Conservation (phyloP, 768 basidiomycete species). For the Leccinellum luteum region DNA sequence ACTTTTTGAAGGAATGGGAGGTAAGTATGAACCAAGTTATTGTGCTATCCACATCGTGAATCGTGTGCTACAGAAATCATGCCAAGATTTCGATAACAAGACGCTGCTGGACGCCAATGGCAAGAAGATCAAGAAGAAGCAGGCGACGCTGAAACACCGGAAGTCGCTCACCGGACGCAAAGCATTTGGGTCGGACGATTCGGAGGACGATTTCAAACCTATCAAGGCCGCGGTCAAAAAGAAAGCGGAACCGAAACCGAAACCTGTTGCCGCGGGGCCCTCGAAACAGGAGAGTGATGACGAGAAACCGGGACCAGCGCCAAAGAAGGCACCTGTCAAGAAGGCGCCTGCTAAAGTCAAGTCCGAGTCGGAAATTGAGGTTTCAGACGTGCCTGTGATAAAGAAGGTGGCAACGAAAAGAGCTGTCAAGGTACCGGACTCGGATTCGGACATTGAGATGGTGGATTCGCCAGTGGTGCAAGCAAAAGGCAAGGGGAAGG, state of each 20-base stretch:
- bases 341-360: slow-evolving; percentile 34
- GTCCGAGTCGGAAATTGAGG: slow-evolving; percentile 40
- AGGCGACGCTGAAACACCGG: slow-evolving; percentile 51
- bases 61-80: slow-evolving; percentile 34
- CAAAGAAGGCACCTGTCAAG: slow-evolving; percentile 33
- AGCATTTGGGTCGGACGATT: slow-evolving; percentile 35
- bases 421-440: slow-evolving; percentile 25
- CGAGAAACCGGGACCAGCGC: slow-evolving; percentile 23
- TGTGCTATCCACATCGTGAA: background rate
- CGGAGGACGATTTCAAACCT: slow-evolving; percentile 58
- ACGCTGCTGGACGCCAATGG: slow-evolving; percentile 44
- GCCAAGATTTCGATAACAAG: slow-evolving; percentile 44
- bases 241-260: slow-evolving; percentile 30
- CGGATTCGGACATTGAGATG: slow-evolving; percentile 40
- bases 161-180: slow-evolving; percentile 48
- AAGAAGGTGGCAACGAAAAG: slow-evolving; percentile 22
- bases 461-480: slow-evolving; percentile 19
- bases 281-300: slow-evolving; percentile 48
- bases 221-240: slow-evolving; percentile 44
- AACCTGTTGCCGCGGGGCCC: slow-evolving; percentile 34
- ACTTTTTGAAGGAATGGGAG: slow-evolving; percentile 81
- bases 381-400: slow-evolving; percentile 25
- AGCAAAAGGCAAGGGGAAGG: slow-evolving; percentile 46
- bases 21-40: slow-evolving; percentile 42
- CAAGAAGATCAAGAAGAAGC: slow-evolving; percentile 57